A percentile compares a stretch with the other conserved stretches of the same genome.
These are phyloP conservation scores for Ceratobasidium sp. DNA, from an alignment of 1,284 basidiomycete species.

Conservation along the genomic window DNA sequence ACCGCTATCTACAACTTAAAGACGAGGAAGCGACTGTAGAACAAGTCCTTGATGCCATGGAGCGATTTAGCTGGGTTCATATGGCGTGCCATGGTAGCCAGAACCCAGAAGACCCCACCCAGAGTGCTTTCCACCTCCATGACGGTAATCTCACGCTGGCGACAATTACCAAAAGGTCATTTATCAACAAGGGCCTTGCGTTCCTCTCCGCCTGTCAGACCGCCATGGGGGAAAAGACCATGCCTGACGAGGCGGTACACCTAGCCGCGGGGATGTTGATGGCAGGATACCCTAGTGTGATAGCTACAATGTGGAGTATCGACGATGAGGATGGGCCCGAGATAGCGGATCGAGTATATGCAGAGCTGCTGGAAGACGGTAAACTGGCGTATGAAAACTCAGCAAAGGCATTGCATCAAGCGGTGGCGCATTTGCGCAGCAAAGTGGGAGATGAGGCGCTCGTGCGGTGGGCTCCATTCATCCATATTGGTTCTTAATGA, in stretches of 20 bases:
- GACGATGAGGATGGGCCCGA: neutral
- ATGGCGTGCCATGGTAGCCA: slow-evolving; percentile 9
- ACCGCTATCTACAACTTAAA: neutral
- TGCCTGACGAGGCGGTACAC: slow-evolving; percentile 22
- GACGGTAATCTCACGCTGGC: neutral
- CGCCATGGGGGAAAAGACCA: neutral
- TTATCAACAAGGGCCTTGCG: neutral
- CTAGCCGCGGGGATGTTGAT: slow-evolving; percentile 27
- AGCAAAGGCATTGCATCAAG: slow-evolving; percentile 14
- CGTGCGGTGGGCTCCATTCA: neutral
- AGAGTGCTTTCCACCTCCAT: slow-evolving; percentile 5
- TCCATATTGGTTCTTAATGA: slow-evolving; percentile 6
- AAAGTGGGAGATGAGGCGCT: neutral
- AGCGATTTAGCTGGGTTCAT: neutral
- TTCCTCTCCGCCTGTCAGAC: slow-evolving; percentile 31
- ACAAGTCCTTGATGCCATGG: neutral
- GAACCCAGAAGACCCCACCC: neutral
- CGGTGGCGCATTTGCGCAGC: neutral
- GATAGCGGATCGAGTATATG: neutral
- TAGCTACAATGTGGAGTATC: slow-evolving; percentile 5
- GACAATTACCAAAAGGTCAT: neutral
- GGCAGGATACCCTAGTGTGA: slow-evolving; percentile 12
- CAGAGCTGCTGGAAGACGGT: neutral
- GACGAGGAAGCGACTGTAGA: neutral
- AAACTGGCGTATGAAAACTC: neutral